phyloP scores from a whole-genome alignment of 192 early-diverging fungal genomes.

The Coemansia sp. region DNA sequence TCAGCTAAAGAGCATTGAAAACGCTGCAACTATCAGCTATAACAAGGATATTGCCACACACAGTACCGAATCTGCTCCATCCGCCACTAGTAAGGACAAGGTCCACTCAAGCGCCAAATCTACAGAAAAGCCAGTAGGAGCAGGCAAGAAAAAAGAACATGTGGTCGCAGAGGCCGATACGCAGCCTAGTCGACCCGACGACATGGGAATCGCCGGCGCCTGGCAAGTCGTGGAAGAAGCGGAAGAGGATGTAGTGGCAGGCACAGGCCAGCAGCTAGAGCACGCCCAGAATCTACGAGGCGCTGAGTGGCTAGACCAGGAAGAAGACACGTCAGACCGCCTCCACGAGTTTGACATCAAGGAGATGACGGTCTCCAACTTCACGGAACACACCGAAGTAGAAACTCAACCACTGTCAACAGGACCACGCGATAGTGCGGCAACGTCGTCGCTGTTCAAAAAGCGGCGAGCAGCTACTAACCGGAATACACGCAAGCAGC shows the following conservation, averaged over 20 bases:
- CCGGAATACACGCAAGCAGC: slow-evolving; percentile 37
- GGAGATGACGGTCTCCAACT: slow-evolving; percentile 29
- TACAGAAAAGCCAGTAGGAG: neutral
- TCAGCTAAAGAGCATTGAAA: slow-evolving; percentile 72
- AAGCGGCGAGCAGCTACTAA: slow-evolving; percentile 39
- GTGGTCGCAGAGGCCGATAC: neutral
- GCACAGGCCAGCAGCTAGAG: neutral
- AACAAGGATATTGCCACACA: slow-evolving; percentile 23
- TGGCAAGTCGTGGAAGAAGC: slow-evolving; percentile 49
- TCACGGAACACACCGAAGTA: neutral
- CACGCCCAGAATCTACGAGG: slow-evolving; percentile 20
- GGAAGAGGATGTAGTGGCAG: neutral
- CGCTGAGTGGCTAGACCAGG: slow-evolving; percentile 38
- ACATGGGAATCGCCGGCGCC: slow-evolving; percentile 40
- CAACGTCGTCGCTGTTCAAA: slow-evolving; percentile 33
- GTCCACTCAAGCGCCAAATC: neutral
- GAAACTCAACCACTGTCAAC: neutral
- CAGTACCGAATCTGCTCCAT: neutral
- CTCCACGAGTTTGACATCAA: slow-evolving; percentile 35
- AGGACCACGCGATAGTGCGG: neutral
- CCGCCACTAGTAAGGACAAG: neutral
- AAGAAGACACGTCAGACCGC: slow-evolving; percentile 12
- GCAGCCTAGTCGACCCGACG: slow-evolving; percentile 19
- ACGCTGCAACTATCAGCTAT: slow-evolving; percentile 42
- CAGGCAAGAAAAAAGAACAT: neutral